These are phyloP conservation scores for Dichomitus squalens DNA, from an alignment of 1,284 basidiomycete species.

Conservation along the genomic window DNA sequence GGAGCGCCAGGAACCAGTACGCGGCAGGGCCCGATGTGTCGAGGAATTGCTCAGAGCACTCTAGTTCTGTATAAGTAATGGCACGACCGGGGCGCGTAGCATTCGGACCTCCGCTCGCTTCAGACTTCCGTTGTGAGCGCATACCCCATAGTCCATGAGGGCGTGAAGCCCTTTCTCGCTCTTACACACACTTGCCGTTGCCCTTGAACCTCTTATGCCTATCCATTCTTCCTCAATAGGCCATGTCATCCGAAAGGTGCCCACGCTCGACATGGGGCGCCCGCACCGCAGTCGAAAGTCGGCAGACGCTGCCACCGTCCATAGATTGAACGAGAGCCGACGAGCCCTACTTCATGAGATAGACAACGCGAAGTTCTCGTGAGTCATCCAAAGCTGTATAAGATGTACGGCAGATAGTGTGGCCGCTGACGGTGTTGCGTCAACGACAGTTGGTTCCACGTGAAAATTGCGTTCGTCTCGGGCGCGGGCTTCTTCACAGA, in stretches of 20 bases:
- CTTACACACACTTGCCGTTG: background rate
- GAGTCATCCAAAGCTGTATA: constrained; percentile 28
- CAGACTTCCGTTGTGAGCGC: background rate
- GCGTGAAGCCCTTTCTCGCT: constrained; percentile 15
- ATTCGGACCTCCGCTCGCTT: background rate
- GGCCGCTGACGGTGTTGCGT: too few species aligned
- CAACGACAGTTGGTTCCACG: constrained; percentile 52
- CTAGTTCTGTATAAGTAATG: constrained; percentile 17
- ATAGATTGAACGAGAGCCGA: constrained; percentile 41
- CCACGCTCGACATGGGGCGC: constrained; percentile 1
- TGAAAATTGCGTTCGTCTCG: constrained; percentile 74
- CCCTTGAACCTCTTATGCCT: background rate
- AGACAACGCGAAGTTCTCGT: constrained; percentile 57
- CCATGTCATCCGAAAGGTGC: constrained; percentile 5
- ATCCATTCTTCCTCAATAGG: background rate
- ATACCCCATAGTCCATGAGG: constrained; percentile 7
- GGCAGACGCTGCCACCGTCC: constrained; percentile 1
- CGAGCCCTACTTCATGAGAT: constrained; percentile 53
- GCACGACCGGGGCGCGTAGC: background rate
- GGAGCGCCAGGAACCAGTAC: constrained; percentile 7
- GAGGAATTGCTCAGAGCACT: constrained; percentile 5
- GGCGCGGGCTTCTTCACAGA: constrained; percentile 87
- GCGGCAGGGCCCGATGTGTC: constrained; percentile 7
- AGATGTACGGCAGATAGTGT: background rate
- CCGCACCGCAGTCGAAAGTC: background rate